phyloP scores from a whole-genome alignment of 805 yeast species.

The Zygotorulaspora florentina region DNA sequence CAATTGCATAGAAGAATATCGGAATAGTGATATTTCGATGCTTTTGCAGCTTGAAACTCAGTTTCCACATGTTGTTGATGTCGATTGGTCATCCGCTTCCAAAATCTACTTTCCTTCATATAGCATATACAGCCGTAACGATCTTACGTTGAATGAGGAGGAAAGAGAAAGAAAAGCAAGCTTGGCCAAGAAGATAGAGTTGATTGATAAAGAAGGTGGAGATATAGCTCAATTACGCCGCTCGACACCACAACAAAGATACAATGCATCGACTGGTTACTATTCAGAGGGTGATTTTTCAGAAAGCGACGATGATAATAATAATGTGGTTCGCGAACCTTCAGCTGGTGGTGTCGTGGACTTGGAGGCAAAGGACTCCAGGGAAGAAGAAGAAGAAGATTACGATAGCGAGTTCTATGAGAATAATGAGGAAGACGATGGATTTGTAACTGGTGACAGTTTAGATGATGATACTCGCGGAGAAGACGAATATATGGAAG shows the following conservation, averaged over 20 bases:
- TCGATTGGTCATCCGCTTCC: not conserved
- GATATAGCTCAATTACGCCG: not conserved
- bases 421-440: constrained; percentile 26
- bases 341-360: constrained; percentile 2
- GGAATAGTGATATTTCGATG: not conserved
- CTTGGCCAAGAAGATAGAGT: constrained; percentile 5
- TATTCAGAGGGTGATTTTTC: constrained; percentile 12
- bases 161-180: constrained; percentile 11
- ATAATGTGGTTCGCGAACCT: constrained; percentile 1
- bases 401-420: constrained; percentile 31
- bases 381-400: constrained; percentile 5
- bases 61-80: not conserved
- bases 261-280: not conserved
- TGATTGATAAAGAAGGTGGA: not conserved
- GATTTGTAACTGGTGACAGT: constrained; percentile 34
- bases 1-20: not conserved
- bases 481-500: constrained; percentile 6
- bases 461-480: constrained; percentile 21
- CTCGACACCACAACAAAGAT: not conserved
- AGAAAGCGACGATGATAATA: constrained; percentile 10
- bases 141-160: constrained; percentile 12
- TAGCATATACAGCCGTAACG: constrained; percentile 4
- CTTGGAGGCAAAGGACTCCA: constrained; percentile 12
- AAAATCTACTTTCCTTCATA: constrained; percentile 7
- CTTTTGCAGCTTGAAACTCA: not conserved